phyloP scores from a whole-genome alignment of 2,329 filamentous ascomycete species.

The Apiospora rasikravindrae region DNA sequence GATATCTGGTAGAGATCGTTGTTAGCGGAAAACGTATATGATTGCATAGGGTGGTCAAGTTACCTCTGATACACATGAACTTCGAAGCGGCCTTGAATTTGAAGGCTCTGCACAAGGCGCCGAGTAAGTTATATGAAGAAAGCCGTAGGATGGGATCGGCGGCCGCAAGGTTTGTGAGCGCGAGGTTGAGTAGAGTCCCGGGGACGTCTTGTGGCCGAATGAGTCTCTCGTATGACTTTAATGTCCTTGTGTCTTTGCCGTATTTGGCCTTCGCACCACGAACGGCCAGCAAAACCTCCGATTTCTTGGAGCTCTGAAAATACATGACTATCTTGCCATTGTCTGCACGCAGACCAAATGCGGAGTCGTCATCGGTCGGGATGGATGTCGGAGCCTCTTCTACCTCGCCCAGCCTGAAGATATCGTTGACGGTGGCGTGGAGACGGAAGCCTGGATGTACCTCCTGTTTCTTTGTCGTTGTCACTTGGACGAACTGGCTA shows the following conservation, averaged over 20 bases:
- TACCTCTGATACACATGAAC: constrained; percentile 67
- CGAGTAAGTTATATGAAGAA: constrained; percentile 71
- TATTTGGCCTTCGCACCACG: constrained; percentile 67
- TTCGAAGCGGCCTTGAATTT: constrained; percentile 67
- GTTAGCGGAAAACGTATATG: constrained; percentile 23
- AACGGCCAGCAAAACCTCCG: constrained; percentile 67
- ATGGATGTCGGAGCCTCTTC: constrained; percentile 70
- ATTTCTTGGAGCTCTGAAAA: constrained; percentile 69
- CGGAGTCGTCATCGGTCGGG: constrained; percentile 68
- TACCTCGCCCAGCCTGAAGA: constrained; percentile 70
- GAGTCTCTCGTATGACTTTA: constrained; percentile 68
- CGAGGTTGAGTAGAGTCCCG: constrained; percentile 70
- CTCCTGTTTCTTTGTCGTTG: constrained; percentile 72
- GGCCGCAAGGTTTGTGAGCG: constrained; percentile 70
- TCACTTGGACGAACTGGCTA: constrained; percentile 72
- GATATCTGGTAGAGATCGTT: constrained; percentile 51
- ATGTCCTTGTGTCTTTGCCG: constrained; percentile 64
- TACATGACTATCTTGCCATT: constrained; percentile 75
- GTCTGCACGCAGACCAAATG: constrained; percentile 70
- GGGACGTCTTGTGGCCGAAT: constrained; percentile 74
- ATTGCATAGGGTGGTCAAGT: constrained; percentile 27
- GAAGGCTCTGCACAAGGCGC: constrained; percentile 70
- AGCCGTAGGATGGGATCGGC: constrained; percentile 63
- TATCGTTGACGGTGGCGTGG: constrained; percentile 70
- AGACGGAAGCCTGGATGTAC: constrained; percentile 66